Conservation (phyloP, 2,329 filamentous ascomycete species). For the Trichoderma sp. region DNA sequence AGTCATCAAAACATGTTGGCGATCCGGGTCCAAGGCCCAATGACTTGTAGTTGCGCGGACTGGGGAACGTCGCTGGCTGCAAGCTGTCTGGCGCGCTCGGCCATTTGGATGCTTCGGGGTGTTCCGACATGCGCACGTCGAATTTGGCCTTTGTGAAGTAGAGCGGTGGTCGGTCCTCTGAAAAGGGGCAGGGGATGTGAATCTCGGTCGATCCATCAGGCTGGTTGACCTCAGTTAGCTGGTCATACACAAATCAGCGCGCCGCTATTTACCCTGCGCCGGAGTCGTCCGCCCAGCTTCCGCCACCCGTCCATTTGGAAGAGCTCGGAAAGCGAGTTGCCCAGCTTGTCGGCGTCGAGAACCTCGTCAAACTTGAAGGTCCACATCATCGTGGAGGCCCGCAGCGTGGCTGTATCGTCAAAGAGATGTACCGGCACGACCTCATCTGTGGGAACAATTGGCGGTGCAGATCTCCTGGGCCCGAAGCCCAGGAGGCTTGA, state of each 20-base stretch:
- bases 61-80: background rate
- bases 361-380: constrained; percentile 16
- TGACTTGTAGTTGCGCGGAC: background rate
- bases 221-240: background rate
- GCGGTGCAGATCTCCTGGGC: background rate
- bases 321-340: constrained; percentile 5
- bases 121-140: constrained; percentile 8
- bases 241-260: too few relatives aligned
- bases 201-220: constrained; percentile 3
- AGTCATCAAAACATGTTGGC: constrained; percentile 6
- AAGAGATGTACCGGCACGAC: constrained; percentile 14
- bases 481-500: background rate
- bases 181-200: constrained; percentile 8
- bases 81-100: background rate
- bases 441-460: constrained; percentile 10
- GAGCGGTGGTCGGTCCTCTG: constrained; percentile 1
- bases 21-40: constrained; percentile 1
- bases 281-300: constrained; percentile 9
- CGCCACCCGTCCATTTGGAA: constrained; percentile 17
- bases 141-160: constrained; percentile 16
- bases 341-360: constrained; percentile 9
- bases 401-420: constrained; percentile 1
- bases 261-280: background rate
- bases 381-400: constrained; percentile 12
- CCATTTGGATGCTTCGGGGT: constrained; percentile 4